Conservation (phyloP, 345 rosid genomes). For the Hibiscus syriacus region DNA sequence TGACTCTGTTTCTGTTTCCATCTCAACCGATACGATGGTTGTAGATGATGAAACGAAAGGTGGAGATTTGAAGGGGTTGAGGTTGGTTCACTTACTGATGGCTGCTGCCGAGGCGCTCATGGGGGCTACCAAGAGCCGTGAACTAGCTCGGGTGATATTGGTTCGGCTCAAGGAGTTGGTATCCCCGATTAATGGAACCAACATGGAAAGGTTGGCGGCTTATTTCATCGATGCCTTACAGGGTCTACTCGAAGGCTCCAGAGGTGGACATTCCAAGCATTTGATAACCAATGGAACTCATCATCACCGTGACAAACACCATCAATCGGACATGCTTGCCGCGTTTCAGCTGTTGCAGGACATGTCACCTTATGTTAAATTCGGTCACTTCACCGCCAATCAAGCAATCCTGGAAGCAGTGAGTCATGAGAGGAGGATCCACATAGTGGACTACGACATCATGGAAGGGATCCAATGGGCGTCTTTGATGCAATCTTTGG, state of each 20-base stretch:
- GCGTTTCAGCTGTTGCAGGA: constrained; percentile 79
- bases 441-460: constrained; percentile 79
- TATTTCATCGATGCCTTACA: constrained; percentile 70
- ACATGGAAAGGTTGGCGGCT: constrained; percentile 85
- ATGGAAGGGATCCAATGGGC: constrained; percentile 94
- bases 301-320: constrained; percentile 23
- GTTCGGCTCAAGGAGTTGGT: constrained; percentile 90
- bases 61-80: constrained; percentile 65
- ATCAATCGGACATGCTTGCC: constrained; percentile 46
- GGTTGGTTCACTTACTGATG: constrained; percentile 78
- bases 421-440: constrained; percentile 47
- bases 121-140: constrained; percentile 49
- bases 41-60: constrained; percentile 28
- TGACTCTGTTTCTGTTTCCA: constrained; percentile 31
- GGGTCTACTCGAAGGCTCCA: constrained; percentile 28
- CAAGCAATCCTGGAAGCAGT: constrained; percentile 84
- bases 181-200: constrained; percentile 51
- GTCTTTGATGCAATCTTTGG: constrained; percentile 73
- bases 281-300: constrained; percentile 14
- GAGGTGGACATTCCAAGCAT: constrained; percentile 15
- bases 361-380: constrained; percentile 85
- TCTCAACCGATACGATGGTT: constrained; percentile 21
- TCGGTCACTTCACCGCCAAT: constrained; percentile 86
- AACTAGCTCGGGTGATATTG: constrained; percentile 85
- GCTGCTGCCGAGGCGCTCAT: constrained; percentile 85